A percentile compares a stretch with the other conserved stretches of the same genome.
Evolutionary conservation across 371 early-diverging fungal genomes (phyloP).

Genomic region (Thermomucor indicae-seudaticae): DNA sequence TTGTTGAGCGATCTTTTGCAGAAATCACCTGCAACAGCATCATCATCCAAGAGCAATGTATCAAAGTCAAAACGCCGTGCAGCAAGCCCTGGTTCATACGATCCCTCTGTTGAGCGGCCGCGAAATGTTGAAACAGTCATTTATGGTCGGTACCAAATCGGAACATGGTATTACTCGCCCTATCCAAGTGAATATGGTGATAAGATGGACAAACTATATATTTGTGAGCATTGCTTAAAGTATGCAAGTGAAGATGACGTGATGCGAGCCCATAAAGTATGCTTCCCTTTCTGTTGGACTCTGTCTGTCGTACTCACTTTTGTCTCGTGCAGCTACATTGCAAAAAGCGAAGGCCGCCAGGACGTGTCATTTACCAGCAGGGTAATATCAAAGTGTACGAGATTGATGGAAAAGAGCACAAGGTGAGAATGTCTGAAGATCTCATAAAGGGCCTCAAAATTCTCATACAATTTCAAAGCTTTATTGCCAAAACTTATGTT

Average conservation of each 20-base stretch:
- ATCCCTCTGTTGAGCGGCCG: conserved; percentile 10
- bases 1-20: too few species aligned
- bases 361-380: conserved; percentile 84
- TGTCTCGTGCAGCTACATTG: conserved; percentile 47
- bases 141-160: conserved; percentile 67
- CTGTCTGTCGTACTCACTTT: too few species aligned
- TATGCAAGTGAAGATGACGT: conserved; percentile 55
- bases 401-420: conserved; percentile 87
- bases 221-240: conserved; percentile 88
- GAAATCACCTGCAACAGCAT: too few species aligned
- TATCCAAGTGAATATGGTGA: conserved; percentile 84
- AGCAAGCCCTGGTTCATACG: conserved; percentile 2
- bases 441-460: conserved; percentile 29
- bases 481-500: conserved; percentile 95
- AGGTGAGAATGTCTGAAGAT: conserved; percentile 34
- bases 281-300: background rate
- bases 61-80: conserved; percentile 1
- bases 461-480: conserved; percentile 46
- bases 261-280: conserved; percentile 51
- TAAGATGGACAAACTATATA: conserved; percentile 64
- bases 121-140: conserved; percentile 54
- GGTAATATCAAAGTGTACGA: conserved; percentile 79
- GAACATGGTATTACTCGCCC: conserved; percentile 93
- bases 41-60: too few species aligned
- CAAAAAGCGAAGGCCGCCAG: conserved; percentile 76